Evolutionary conservation across 768 basidiomycete genomes (phyloP), one percentile per base, ranked within the genome.

Genomic region (Butyriboletus loyo): DNA sequence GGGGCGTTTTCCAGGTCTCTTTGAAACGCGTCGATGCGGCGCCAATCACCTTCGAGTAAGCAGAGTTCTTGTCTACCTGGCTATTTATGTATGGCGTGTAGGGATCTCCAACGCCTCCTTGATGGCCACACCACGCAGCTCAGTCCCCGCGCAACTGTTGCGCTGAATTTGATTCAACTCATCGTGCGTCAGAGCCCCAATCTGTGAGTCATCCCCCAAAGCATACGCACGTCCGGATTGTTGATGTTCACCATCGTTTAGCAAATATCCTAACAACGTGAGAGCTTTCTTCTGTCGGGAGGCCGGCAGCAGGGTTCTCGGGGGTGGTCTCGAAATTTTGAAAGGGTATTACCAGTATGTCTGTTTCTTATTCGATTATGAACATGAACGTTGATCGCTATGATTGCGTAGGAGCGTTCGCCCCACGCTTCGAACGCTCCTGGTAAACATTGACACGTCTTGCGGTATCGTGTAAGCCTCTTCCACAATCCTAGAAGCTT

Each of bases 281-380:
- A 69, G 66, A 2, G 74, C 80, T 0, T 81, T 76, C 53, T 82
- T 81, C 42, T 70, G 68, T 44, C 55, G 56, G 21, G 64, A 66
- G 19, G 67, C 69, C 19, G 65, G 73, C 10, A 63, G 52, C 15
- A 57, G 42, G 38, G 0, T 2, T 7, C 58, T 71, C 1, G 70
- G 66, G 15, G 66, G 68, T 2, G 68, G 68, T 3, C 57, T 83
- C 0, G 76, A 79, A 35, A 52, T 82, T 0, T 75, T 77, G 66
- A 66, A 74, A 8, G 81, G 81, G 0, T 79, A 71, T 38, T 81
- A 75, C 50, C 79, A 81, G 81, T 82, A 49, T 27, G 75, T 59
- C 25, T n/a, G 6, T 19, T 32, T 41, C 37, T 28, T 28, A 19
- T 21, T 37, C 27, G 10, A 22, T 34, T 36, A 34, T n/a, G 36